phyloP scores from a whole-genome alignment of 1,139 yeast species.

The Yamadazyma friedrichii region DNA sequence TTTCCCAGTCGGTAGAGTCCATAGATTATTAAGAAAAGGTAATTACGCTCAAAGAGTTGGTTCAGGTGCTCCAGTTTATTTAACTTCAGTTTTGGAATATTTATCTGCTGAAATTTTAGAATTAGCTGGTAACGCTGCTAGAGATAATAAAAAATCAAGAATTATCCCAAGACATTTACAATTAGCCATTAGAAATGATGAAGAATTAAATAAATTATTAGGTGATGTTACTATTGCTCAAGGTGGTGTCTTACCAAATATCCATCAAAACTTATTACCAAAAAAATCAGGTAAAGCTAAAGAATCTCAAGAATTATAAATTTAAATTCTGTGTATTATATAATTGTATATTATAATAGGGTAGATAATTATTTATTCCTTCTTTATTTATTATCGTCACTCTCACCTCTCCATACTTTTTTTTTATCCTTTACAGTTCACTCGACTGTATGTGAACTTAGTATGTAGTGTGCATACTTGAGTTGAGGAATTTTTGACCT shows the following conservation, averaged over 20 bases:
- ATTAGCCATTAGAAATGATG: constrained; percentile 56
- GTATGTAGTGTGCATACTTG: too few relatives aligned
- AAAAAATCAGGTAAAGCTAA: constrained; percentile 80
- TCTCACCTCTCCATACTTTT: too few relatives aligned
- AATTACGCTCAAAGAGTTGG: constrained; percentile 58
- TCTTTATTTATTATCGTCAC: too few relatives aligned
- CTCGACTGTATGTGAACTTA: too few relatives aligned
- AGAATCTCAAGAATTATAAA: constrained; percentile 84
- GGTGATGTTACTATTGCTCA: constrained; percentile 96
- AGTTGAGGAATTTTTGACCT: too few relatives aligned
- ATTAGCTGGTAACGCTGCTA: constrained; percentile 58
- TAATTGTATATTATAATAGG: constrained; percentile 16
- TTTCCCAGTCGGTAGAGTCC: constrained; percentile 58
- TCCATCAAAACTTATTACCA: constrained; percentile 93
- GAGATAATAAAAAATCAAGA: constrained; percentile 59
- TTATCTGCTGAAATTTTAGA: constrained; percentile 56
- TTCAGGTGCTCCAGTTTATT: constrained; percentile 56
- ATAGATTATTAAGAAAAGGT: constrained; percentile 55
- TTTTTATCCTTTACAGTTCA: too few relatives aligned
- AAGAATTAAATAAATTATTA: constrained; percentile 55
- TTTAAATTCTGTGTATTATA: constrained; percentile 23
- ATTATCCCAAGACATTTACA: constrained; percentile 54
- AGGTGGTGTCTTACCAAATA: constrained; percentile 98
- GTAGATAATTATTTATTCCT: constrained; percentile 1
- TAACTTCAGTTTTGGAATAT: constrained; percentile 52